Conservation (phyloP, 2,329 filamentous ascomycete species). For the Sarocladiaceae sp. region DNA sequence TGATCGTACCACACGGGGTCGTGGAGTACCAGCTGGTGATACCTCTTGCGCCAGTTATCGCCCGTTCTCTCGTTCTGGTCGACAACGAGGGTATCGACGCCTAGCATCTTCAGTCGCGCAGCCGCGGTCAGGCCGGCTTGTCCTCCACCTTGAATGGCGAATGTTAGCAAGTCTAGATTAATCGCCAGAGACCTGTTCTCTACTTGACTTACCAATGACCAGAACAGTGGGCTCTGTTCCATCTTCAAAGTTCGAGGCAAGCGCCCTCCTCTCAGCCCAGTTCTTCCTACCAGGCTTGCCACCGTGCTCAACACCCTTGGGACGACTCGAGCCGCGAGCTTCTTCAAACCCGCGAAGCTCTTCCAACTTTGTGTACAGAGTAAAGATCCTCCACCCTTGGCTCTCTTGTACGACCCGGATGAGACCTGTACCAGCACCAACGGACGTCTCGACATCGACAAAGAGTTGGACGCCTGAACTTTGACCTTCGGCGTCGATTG, state of each 20-base stretch:
- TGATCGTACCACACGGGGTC: slow-evolving; percentile 61
- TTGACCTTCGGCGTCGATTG: slow-evolving; percentile 45
- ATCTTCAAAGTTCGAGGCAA: slow-evolving; percentile 41
- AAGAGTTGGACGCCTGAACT: slow-evolving; percentile 54
- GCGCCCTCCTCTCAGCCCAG: slow-evolving; percentile 51
- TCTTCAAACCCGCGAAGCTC: slow-evolving; percentile 54
- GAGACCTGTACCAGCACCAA: slow-evolving; percentile 54
- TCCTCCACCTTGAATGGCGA: slow-evolving; percentile 42
- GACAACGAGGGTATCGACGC: slow-evolving; percentile 51
- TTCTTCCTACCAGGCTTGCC: slow-evolving; percentile 49
- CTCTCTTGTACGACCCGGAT: slow-evolving; percentile 43
- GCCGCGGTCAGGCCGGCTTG: slow-evolving; percentile 56
- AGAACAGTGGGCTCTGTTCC: slow-evolving; percentile 51
- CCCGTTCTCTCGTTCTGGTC: slow-evolving; percentile 55
- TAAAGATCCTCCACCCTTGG: slow-evolving; percentile 56
- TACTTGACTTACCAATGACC: slow-evolving; percentile 53
- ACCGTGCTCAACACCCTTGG: slow-evolving; percentile 54
- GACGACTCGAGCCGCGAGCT: slow-evolving; percentile 37
- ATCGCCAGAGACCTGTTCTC: neutral
- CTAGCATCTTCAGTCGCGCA: slow-evolving; percentile 56
- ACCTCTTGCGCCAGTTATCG: slow-evolving; percentile 61
- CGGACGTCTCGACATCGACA: slow-evolving; percentile 45
- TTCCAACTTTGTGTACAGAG: slow-evolving; percentile 56
- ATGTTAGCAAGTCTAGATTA: neutral
- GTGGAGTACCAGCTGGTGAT: slow-evolving; percentile 63